Percentiles rank a stretch among this genome's conserved stretches.
Conservation (phyloP, 2,329 filamentous ascomycete species). For the Fusarium setosum region DNA sequence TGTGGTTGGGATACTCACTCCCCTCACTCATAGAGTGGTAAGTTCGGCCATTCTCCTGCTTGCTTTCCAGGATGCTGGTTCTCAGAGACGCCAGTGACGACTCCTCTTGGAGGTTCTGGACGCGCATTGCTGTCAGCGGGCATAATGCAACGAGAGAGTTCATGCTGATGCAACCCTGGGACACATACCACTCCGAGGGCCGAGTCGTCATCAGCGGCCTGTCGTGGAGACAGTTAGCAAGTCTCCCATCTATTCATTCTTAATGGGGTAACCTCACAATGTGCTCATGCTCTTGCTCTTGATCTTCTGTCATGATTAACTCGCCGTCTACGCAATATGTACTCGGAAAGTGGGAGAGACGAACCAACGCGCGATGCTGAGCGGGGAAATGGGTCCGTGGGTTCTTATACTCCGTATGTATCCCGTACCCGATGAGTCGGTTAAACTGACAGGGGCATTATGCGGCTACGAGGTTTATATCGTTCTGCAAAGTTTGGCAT, state of each 20-base stretch:
- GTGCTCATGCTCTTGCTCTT: neutral
- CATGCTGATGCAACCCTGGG: neutral
- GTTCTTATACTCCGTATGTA: neutral
- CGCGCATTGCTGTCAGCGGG: neutral
- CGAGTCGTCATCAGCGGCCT: slow-evolving; percentile 3
- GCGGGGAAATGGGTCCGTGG: neutral
- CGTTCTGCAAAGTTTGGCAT: neutral
- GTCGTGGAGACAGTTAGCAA: neutral
- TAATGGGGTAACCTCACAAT: neutral
- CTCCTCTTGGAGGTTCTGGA: slow-evolving; percentile 10
- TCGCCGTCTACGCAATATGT: neutral
- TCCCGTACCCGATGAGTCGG: neutral
- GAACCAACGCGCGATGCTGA: neutral
- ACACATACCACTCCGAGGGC: neutral
- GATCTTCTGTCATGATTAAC: neutral
- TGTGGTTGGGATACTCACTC: slow-evolving; percentile 26
- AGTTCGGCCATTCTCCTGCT: slow-evolving; percentile 41
- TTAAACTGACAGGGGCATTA: neutral
- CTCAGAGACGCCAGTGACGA: slow-evolving; percentile 22
- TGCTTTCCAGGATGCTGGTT: slow-evolving; percentile 22
- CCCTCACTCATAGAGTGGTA: slow-evolving; percentile 42
- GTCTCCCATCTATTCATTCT: no score
- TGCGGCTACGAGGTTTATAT: slow-evolving; percentile 1
- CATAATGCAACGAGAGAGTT: neutral
- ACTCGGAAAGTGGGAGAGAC: neutral